These are phyloP conservation scores for Fistulifera pelliculosa DNA, from an alignment of 108 stramenopile genomes.

Conservation along the genomic window DNA sequence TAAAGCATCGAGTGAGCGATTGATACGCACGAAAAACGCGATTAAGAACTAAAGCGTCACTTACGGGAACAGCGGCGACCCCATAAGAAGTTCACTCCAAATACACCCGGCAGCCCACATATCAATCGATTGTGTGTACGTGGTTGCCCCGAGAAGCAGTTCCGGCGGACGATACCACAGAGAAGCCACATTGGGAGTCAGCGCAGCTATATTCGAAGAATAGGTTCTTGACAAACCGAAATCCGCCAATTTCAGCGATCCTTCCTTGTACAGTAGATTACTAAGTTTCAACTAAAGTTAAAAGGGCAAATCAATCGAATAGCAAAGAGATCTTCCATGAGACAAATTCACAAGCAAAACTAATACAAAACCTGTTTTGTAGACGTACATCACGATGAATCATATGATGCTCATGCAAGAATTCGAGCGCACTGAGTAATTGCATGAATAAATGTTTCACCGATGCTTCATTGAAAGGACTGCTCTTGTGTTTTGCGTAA, in stretches of 20 bases:
- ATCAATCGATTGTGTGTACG: slow-evolving; percentile 69
- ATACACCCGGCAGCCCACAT: slow-evolving; percentile 82
- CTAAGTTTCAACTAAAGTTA: slow-evolving; percentile 41
- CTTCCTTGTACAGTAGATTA: slow-evolving; percentile 59
- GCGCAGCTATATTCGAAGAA: slow-evolving; percentile 5
- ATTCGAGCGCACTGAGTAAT: slow-evolving; percentile 50
- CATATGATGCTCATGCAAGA: slow-evolving; percentile 45
- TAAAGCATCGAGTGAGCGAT: slow-evolving; percentile 49
- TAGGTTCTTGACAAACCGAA: slow-evolving; percentile 83
- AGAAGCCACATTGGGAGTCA: slow-evolving; percentile 87
- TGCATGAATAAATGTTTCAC: slow-evolving; percentile 55
- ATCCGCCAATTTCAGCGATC: slow-evolving; percentile 63
- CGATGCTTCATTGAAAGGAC: slow-evolving; percentile 48
- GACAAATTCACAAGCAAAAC: too few relatives aligned
- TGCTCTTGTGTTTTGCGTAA: slow-evolving; percentile 17
- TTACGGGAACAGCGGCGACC: slow-evolving; percentile 50
- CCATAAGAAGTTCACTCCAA: slow-evolving; percentile 78
- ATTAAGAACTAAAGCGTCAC: slow-evolving; percentile 25
- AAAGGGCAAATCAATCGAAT: too few relatives aligned
- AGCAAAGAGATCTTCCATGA: too few relatives aligned
- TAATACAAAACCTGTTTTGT: too few relatives aligned
- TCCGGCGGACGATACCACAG: slow-evolving; percentile 93
- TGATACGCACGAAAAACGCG: slow-evolving; percentile 90
- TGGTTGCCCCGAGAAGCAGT: slow-evolving; percentile 38
- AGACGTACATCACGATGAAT: slow-evolving; percentile 74